These are phyloP conservation scores for Phenoliferia sp. DNA, from an alignment of 1,284 basidiomycete genomes.

Conservation along the genomic window DNA sequence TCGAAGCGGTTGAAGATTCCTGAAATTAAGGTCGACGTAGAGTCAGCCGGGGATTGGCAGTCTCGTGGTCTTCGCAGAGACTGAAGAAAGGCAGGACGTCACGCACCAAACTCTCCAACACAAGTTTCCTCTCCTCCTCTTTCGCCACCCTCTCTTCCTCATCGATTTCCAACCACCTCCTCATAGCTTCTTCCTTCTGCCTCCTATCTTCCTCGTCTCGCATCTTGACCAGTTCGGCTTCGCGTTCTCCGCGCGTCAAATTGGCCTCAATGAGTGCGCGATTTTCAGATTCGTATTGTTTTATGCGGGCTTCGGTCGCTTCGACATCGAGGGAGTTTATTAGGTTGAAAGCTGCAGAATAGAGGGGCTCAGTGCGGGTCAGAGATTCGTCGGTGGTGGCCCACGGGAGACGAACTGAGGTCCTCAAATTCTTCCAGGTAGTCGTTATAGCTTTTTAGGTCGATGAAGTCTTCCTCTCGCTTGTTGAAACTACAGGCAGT, in stretches of 20 bases:
- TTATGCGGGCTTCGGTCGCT: constrained; percentile 77
- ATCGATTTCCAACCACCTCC: constrained; percentile 52
- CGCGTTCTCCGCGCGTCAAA: constrained; percentile 58
- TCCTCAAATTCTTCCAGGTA: constrained; percentile 96
- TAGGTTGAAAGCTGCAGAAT: constrained; percentile 76
- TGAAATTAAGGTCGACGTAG: background rate
- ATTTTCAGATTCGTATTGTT: constrained; percentile 72
- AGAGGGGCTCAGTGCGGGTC: background rate
- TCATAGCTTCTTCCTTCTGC: constrained; percentile 57
- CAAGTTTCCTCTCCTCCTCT: constrained; percentile 34
- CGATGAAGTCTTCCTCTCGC: constrained; percentile 78
- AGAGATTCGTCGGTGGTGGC: background rate
- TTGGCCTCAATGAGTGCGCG: constrained; percentile 73
- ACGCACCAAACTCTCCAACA: constrained; percentile 30
- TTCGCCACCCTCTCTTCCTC: constrained; percentile 53
- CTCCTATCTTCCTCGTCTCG: constrained; percentile 66
- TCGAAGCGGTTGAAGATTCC: constrained; percentile 15
- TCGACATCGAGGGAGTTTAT: constrained; percentile 85
- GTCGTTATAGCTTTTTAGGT: constrained; percentile 82
- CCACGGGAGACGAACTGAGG: constrained; percentile 59
- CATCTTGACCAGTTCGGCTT: constrained; percentile 61
- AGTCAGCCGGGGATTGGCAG: no score
- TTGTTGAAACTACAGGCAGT: constrained; percentile 97
- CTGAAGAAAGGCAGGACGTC: background rate
- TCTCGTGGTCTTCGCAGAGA: no score